Conservation (phyloP, 805 yeast genomes). For the Saccharomycopsis selenospora region DNA sequence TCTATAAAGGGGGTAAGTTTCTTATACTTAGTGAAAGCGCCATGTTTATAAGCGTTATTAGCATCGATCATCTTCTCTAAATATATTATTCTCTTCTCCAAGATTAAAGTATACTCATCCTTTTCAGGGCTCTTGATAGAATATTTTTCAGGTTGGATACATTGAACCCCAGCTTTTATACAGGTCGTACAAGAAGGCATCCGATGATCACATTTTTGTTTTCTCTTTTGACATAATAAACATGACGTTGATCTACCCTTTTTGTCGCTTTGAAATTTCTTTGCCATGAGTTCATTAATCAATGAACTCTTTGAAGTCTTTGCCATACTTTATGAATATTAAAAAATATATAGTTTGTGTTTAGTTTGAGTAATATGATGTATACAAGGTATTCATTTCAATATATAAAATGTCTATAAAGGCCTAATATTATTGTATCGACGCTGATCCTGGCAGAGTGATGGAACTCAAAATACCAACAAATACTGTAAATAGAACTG, state of each 20-base stretch:
- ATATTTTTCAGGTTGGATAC: constrained; percentile 59
- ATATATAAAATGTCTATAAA: no score
- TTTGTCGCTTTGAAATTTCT: constrained; percentile 32
- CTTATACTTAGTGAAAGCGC: constrained; percentile 30
- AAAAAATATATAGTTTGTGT: no score
- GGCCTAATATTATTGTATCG: no score
- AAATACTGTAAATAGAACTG: no score
- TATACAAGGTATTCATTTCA: no score
- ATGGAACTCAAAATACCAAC: no score
- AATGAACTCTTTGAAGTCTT: constrained; percentile 12
- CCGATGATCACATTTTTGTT: constrained; percentile 60
- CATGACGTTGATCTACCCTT: constrained; percentile 54
- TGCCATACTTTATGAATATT: no score
- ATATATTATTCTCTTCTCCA: constrained; percentile 48
- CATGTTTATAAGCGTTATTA: constrained; percentile 23
- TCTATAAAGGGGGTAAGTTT: constrained; percentile 30
- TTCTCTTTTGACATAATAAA: constrained; percentile 47
- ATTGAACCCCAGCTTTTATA: constrained; percentile 52
- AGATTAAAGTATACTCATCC: constrained; percentile 49
- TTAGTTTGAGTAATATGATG: no score
- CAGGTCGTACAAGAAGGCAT: constrained; percentile 61
- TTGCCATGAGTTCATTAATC: constrained; percentile 22
- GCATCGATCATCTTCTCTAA: constrained; percentile 42
- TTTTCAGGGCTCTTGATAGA: constrained; percentile 38
- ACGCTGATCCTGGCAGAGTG: no score